Evolutionary conservation across 768 basidiomycete species (phyloP), one percentile per base, ranked within the genome.

Genomic region (Tricholoma matsutake): DNA sequence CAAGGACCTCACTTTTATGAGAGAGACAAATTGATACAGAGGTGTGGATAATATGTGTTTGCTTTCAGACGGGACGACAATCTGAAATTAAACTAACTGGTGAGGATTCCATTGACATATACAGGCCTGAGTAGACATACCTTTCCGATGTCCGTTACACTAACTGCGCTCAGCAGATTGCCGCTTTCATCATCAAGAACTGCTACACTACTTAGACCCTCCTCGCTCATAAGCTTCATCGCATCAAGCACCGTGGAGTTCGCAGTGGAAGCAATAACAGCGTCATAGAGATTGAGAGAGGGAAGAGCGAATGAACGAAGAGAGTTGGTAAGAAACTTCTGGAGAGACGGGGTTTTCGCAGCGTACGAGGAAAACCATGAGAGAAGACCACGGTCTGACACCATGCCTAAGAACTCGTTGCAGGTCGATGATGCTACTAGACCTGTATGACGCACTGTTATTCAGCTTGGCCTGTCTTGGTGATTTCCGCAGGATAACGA

Each of bases 211-310:
- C 91, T 92, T 25, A 94, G 90, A 22, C 92, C 92, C 67, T 89
- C 83, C 62, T 91, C 89, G 66, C 89, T 91, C 91, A 94, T 92
- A 29, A 89, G 77, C 61, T 79, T 84, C 92, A 94, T 94, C 5
- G 91, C 91, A 69, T 91, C 88, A 54, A 92, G 75, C 25, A 92
- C 87, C 18, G 81, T 81, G 2, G 84, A 83, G 14, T 77, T 79
- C 47, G 88, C 84, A 4, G 80, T 79, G 4, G 85, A 76, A 6
- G 89, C 83, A 8, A 93, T 78, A 16, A 93, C 86, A 1, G 85
- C 81, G 1, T 79, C 67, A 65, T 86, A 83, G 37, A 90, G 76
- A 63, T 86, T 80, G 4, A 91, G 72, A 5, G 86, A 91, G 20
- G 88, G 89, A 35, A 90, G 81, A 6, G 82, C 76, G 29, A 88